Evolutionary conservation across 768 basidiomycete species (phyloP), one percentile per base, ranked within the genome.

Genomic region (Calvatia gigantea): DNA sequence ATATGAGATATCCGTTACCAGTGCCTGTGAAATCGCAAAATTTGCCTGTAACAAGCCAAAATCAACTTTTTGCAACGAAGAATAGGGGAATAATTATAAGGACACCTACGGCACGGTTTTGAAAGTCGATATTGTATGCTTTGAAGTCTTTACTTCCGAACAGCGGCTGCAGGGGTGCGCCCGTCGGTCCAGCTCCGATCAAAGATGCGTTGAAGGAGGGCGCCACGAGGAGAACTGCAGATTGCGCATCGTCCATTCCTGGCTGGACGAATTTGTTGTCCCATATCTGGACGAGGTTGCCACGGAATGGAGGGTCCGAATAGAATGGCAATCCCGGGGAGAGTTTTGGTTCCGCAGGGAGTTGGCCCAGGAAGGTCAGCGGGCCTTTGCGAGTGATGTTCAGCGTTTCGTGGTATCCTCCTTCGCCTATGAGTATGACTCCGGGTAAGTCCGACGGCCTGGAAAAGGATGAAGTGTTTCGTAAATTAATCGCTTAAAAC

Each of bases 111-210:
- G 84, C 85, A 57, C 79, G 73, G 59, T 87, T 88, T 52, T 84
- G 75, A 54, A 86, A 83, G 63, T 86, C 78, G 57, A 87, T 80
- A 59, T 87, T 86, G 58, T 87, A 86, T 7, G 76, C 80, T 60
- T 72, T 84, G 69, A 87, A 86, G 60, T 88, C 78, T 21, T 64
- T 58, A 56, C 71, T 83, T 0, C 85, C 85, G 50, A 81, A 83
- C 9, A 70, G 63, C 3, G 74, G 73, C 58, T 83, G 75, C 1
- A 73, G 65, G 15, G 77, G 82, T 0, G 83, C 83, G 1, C 83
- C 83, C 6, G 75, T 79, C 1, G 83, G 76, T 1, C 84, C 84
- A 1, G 81, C 77, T 2, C 84, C 83, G 43, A 85, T 84, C 42
- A 85, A 67, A 29, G 82, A 79, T 0, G 77, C 83, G 50, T 77